These are phyloP conservation scores for Anaeromyces robustus DNA, from an alignment of 192 early-diverging fungal species.

Conservation along the genomic window DNA sequence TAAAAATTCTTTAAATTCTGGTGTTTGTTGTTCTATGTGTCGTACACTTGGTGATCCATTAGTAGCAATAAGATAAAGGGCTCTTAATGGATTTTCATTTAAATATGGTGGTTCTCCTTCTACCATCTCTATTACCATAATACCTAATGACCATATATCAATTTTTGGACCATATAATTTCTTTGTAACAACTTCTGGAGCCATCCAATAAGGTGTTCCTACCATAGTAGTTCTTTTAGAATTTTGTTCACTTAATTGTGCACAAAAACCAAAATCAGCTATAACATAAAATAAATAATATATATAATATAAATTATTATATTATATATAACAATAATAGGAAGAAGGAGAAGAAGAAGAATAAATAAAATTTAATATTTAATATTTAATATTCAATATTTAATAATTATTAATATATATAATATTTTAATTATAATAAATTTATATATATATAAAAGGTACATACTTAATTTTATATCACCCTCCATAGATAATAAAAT, in stretches of 20 bases:
- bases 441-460: background rate
- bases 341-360: too few relatives aligned
- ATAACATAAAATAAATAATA: too few relatives aligned
- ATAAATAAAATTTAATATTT: too few relatives aligned
- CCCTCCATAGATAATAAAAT: slow-evolving; percentile 18
- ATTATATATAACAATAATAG: slow-evolving; percentile 3
- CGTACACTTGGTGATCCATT: slow-evolving; percentile 86
- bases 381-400: too few relatives aligned
- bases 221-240: slow-evolving; percentile 2
- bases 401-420: slow-evolving; percentile 4
- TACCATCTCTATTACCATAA: slow-evolving; percentile 41
- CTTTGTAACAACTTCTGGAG: slow-evolving; percentile 88
- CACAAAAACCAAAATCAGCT: background rate
- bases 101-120: slow-evolving; percentile 33
- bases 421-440: background rate
- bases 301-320: background rate
- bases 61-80: slow-evolving; percentile 36
- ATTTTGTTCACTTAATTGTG: background rate
- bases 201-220: slow-evolving; percentile 91
- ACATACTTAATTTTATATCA: slow-evolving; percentile 1
- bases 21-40: slow-evolving; percentile 59
- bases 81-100: slow-evolving; percentile 20
- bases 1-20: slow-evolving; percentile 74
- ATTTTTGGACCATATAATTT: slow-evolving; percentile 62
- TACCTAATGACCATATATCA: slow-evolving; percentile 42